Percentiles rank a stretch among this genome's conserved stretches.
Conservation (phyloP, 192 early-diverging fungal species). For the Coemansia pectinata region DNA sequence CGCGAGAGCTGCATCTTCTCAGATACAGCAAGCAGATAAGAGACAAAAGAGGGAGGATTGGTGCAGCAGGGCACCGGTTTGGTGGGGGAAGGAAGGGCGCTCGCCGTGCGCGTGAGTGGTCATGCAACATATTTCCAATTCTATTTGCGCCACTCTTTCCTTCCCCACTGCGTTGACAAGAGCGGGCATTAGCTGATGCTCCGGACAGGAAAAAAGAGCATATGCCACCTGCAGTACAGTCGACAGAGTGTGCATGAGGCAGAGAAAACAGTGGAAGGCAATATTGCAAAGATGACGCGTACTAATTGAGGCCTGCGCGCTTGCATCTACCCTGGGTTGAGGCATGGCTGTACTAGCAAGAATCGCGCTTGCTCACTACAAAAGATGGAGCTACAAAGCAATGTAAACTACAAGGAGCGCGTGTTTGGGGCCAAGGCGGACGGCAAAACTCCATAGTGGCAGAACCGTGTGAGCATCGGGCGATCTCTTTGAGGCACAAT, state of each 20-base stretch:
- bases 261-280: background rate
- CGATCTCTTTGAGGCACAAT: background rate
- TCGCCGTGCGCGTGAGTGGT: conserved; percentile 1
- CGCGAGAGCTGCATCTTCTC: conserved; percentile 4
- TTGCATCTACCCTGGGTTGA: background rate
- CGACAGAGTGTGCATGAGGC: background rate
- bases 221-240: background rate
- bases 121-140: background rate
- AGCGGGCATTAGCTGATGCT: background rate
- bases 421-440: background rate
- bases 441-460: background rate
- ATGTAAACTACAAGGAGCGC: background rate
- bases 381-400: background rate
- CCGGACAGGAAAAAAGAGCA: background rate
- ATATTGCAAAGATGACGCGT: background rate
- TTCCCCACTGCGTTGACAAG: background rate
- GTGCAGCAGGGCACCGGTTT: background rate
- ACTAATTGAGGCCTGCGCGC: background rate
- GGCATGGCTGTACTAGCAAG: background rate
- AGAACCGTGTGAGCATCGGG: background rate
- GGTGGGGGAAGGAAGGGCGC: background rate
- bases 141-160: background rate
- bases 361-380: background rate
- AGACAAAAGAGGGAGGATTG: background rate
- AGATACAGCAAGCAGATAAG: background rate